These are phyloP conservation scores for Acarospora socialis DNA, from an alignment of 2,329 filamentous ascomycete species.

Conservation along the genomic window DNA sequence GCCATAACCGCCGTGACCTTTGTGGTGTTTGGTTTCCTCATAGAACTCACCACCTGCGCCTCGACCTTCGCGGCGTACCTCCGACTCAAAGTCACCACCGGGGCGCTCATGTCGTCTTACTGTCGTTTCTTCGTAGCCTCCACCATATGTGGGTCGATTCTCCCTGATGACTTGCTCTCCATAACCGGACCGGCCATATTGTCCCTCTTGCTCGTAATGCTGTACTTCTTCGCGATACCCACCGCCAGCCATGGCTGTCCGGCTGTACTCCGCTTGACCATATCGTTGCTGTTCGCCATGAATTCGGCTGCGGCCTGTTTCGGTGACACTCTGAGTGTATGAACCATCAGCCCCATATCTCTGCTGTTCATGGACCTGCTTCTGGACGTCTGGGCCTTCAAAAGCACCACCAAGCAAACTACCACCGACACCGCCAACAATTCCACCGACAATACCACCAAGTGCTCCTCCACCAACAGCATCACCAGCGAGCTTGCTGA, in stretches of 20 bases:
- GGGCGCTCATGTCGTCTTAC: conserved; percentile 37
- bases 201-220: conserved; percentile 41
- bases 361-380: conserved; percentile 38
- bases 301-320: conserved; percentile 38
- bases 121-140: conserved; percentile 45
- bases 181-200: conserved; percentile 31
- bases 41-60: conserved; percentile 4
- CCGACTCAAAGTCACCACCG: conserved; percentile 25
- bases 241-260: conserved; percentile 45
- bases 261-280: conserved; percentile 45
- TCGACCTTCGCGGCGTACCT: conserved; percentile 22
- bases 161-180: conserved; percentile 47
- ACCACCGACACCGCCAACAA: conserved; percentile 44
- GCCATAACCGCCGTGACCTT: conserved; percentile 1
- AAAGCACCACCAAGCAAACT: conserved; percentile 52
- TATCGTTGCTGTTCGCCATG: conserved; percentile 33
- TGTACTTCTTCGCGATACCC: conserved; percentile 45
- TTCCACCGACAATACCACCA: conserved; percentile 55
- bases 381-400: conserved; percentile 29
- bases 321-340: conserved; percentile 45
- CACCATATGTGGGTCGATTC: conserved; percentile 35
- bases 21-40: conserved; percentile 4
- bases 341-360: conserved; percentile 45
- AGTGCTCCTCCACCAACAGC: conserved; percentile 50
- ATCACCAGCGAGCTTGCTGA: conserved; percentile 41